Evolutionary conservation across 345 rosid genomes (phyloP), one percentile per base, ranked within the genome.

Genomic region (Hypericum perforatum): DNA sequence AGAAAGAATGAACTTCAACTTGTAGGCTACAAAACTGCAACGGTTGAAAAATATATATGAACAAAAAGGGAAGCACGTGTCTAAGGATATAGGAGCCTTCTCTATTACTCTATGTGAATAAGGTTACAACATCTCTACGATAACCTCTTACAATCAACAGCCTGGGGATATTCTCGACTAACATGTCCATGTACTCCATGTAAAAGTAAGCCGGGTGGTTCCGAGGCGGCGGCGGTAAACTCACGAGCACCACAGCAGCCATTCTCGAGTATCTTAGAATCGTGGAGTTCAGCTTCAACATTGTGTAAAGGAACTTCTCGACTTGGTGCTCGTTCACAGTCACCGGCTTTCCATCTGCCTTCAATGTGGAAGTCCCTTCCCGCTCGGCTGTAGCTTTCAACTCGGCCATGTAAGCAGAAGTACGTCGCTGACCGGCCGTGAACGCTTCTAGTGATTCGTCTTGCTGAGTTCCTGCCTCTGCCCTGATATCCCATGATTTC

Each of bases 161-260:
- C 70, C 99, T 82, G 0, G 89, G 94, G 16, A 94, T 85, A 64
- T 94, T 94, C 75, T 89, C 95, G 45, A 89, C 97, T 75, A 94
- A 76, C 61, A 89, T 68, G 72, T 94, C 99, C 99, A 94, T 82
- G 72, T 89, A 94, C 55, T 94, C 99, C 99, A 94, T 94, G 71
- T 94, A 94, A 69, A 87, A 89, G 76, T 86, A 94, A 0, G 89
- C 84, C 0, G 97, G 97, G 52, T 94, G 95, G 78, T 69, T 72
- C 57, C 69, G 7, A 0, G 99, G 87, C 0, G 92, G 92, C 0
- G 87, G 81, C 0, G 87, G 92, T 41, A 89, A 70, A 64, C 97
- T 89, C 53, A 89, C 95, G 6, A 89, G 92, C 71, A 89, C 97
- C 16, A 89, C 89, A 0, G 97, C 92, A 0, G 97, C 85, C 97